Base-by-base conservation (phyloP, 108 stramenopile species). In the Nitzschia putrida region DNA sequence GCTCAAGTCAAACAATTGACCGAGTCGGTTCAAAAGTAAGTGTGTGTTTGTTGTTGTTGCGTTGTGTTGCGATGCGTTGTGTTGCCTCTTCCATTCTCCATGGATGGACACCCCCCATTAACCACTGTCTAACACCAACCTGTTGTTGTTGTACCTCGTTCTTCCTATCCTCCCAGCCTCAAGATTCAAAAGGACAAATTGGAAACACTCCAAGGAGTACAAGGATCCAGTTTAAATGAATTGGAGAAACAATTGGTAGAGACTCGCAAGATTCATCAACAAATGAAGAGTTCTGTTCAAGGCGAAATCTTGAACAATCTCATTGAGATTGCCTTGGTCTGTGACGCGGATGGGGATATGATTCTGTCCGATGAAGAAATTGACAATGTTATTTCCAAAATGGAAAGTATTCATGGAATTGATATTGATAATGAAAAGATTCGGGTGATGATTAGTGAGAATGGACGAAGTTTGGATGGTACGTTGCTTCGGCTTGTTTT, bases 311-410 rank as follows among this genome's bases (percentile, higher is more conserved):
- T 83, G 18, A 38, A 70, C 29, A 79, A 75, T 47, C 29, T 83
- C 13, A 71, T 83, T 51, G 58, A 64, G 29, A 49, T 83, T 11
- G 37, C 64, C 16, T 38, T 83, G 45, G 66, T 47, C 9, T 45
- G 44, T 21, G 82, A 83, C 47, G 22, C 53, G 0, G 66, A 83
- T 72, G 74, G 69, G 3, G 70, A 83, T 47, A 65, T 74, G 68
- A 51, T 68, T 1, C 49, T 83, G 53, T 53, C 40, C 8, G 78
- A 83, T 54, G 73, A 75, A 56, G 82, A 83, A 41, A 76, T 83
- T 53, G 66, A 83, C 26, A 58, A 41, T 20, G 37, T 74, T 12
- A 75, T 79, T 43, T 16, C 42, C 2, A 53, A 54, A 14, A 18
- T 79, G 18, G 70, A 79, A 64, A 40, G 58, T 11, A 13, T 83